Conservation (phyloP, 148 eudicot genomes). For the Bassia scoparia region DNA sequence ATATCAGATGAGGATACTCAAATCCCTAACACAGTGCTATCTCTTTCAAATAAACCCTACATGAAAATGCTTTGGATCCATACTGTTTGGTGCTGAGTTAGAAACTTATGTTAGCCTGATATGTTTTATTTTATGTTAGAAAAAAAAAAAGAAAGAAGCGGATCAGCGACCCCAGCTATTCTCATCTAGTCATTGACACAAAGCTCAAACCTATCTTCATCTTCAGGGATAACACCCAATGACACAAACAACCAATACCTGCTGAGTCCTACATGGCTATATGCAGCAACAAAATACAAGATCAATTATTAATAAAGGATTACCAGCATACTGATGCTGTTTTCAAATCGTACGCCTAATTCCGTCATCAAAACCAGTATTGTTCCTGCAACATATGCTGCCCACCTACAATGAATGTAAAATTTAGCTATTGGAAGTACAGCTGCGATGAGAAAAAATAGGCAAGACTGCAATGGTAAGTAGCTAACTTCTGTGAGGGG, state of each 20-base stretch:
- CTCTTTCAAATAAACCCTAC: background rate
- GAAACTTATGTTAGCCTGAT: background rate
- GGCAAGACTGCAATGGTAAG: conserved; percentile 14
- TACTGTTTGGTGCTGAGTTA: background rate
- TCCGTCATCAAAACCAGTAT: conserved; percentile 95
- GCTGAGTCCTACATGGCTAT: background rate
- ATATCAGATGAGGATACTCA: background rate
- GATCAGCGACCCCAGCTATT: background rate
- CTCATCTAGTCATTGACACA: background rate
- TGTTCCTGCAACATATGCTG: conserved; percentile 96
- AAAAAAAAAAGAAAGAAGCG: too few relatives aligned
- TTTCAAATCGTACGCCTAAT: conserved; percentile 70
- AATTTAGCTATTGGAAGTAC: conserved; percentile 1
- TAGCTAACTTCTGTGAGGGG: conserved; percentile 87
- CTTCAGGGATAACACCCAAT: conserved; percentile 3
- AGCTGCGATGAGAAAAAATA: background rate
- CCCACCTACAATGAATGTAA: conserved; percentile 62
- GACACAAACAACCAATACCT: background rate
- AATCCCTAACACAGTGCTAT: background rate
- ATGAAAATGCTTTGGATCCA: background rate
- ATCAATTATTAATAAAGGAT: conserved; percentile 1
- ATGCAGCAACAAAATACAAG: conserved; percentile 2
- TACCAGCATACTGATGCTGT: conserved; percentile 97
- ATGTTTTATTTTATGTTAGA: background rate
- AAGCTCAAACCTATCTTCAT: background rate